Evolutionary conservation across 805 yeast species (phyloP).

Genomic region (Teunomyces funiuensis): DNA sequence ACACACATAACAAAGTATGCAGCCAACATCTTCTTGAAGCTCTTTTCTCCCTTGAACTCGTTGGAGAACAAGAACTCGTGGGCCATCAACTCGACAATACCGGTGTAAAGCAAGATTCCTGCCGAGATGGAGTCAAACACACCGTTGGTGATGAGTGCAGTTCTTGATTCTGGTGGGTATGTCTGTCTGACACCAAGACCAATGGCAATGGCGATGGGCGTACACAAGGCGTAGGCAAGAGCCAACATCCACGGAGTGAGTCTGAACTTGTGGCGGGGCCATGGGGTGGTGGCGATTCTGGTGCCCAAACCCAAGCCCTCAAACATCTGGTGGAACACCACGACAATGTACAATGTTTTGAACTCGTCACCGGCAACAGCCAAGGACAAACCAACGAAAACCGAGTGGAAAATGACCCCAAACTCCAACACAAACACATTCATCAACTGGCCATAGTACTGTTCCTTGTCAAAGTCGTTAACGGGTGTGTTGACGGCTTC

Average conservation of each 20-base stretch:
- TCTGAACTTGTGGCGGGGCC: conserved; percentile 44
- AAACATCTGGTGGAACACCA: conserved; percentile 74
- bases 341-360: conserved; percentile 66
- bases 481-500: conserved; percentile 39
- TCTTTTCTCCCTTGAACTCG: conserved; percentile 61
- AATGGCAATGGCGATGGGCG: conserved; percentile 36
- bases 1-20: conserved; percentile 56
- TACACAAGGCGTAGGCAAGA: conserved; percentile 27
- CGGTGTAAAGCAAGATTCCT: conserved; percentile 36
- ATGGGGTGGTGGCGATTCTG: conserved; percentile 60
- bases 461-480: conserved; percentile 37
- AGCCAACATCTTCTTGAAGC: conserved; percentile 48
- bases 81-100: conserved; percentile 40
- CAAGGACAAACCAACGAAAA: conserved; percentile 74
- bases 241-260: conserved; percentile 49
- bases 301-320: conserved; percentile 88
- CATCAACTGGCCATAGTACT: conserved; percentile 56
- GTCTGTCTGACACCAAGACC: conserved; percentile 36
- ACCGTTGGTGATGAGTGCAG: conserved; percentile 33
- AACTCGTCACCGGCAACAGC: conserved; percentile 81
- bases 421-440: conserved; percentile 67
- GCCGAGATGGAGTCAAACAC: conserved; percentile 35
- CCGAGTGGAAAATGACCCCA: conserved; percentile 81
- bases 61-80: conserved; percentile 41
- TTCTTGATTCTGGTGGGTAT: conserved; percentile 34